phyloP scores from a whole-genome alignment of 1,139 yeast species.

The Insectozyma bohioensis region DNA sequence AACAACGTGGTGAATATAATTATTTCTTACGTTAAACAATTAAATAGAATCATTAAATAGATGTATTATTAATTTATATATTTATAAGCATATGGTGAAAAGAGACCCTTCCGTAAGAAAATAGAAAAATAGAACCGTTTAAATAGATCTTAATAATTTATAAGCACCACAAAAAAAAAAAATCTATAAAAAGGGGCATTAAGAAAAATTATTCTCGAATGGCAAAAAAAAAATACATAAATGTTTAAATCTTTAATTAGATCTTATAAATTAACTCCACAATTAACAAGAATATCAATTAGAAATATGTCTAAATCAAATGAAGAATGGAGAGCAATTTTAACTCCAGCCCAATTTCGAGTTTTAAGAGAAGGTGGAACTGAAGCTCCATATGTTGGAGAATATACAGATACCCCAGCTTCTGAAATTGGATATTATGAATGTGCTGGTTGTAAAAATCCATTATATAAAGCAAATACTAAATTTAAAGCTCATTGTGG shows the following conservation, averaged over 20 bases:
- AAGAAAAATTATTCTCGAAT: too few relatives aligned
- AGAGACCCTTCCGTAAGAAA: too few relatives aligned
- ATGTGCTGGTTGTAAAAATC: conserved; percentile 84
- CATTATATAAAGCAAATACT: conserved; percentile 74
- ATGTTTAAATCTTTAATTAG: conserved; percentile 2
- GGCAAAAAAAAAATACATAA: background rate
- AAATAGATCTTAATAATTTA: too few relatives aligned
- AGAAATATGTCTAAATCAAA: conserved; percentile 43
- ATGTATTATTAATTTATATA: too few relatives aligned
- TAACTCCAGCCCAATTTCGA: conserved; percentile 74
- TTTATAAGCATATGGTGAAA: too few relatives aligned
- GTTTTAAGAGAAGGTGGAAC: conserved; percentile 81
- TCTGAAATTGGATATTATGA: conserved; percentile 59
- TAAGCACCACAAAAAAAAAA: too few relatives aligned
- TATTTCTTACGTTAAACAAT: conserved; percentile 57
- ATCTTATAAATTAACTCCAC: too few relatives aligned
- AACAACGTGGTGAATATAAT: conserved; percentile 55
- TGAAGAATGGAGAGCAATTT: conserved; percentile 76
- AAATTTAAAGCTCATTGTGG: conserved; percentile 93
- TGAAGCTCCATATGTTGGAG: conserved; percentile 80
- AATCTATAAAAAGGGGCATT: too few relatives aligned
- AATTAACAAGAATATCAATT: too few relatives aligned
- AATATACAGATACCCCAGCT: conserved; percentile 52
- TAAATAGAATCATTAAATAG: too few relatives aligned
- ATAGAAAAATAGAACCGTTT: too few relatives aligned